phyloP scores from a whole-genome alignment of 345 rosid species.

The Draba incana region DNA sequence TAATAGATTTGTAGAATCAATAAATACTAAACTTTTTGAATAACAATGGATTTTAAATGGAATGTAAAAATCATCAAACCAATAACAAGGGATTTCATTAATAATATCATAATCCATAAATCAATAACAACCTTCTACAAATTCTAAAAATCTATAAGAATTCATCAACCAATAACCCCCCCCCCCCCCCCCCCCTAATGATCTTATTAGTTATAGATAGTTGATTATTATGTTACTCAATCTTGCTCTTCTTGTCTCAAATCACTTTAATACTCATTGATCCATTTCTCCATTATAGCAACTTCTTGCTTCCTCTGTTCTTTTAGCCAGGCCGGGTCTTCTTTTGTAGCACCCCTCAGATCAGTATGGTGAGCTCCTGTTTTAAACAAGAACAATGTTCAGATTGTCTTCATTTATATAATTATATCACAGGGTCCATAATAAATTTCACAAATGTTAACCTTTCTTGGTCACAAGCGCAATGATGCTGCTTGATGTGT shows the following conservation, averaged over 20 bases:
- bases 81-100: too few relatives aligned
- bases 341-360: conserved; percentile 51
- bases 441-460: conserved; percentile 16
- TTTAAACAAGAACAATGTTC: not conserved
- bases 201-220: too few relatives aligned
- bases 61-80: too few relatives aligned
- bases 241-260: conserved; percentile 31
- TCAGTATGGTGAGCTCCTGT: conserved; percentile 68
- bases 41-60: too few relatives aligned
- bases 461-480: conserved; percentile 62
- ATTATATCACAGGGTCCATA: not conserved
- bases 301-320: conserved; percentile 61
- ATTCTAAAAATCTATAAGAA: too few relatives aligned
- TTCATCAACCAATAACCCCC: too few relatives aligned
- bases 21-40: too few relatives aligned
- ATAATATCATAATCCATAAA: too few relatives aligned
- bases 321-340: conserved; percentile 61
- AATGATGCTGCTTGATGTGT: conserved; percentile 55
- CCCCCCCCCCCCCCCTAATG: too few relatives aligned
- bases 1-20: too few relatives aligned
- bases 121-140: too few relatives aligned
- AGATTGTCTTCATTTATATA: not conserved
- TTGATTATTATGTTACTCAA: too few relatives aligned
- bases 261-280: conserved; percentile 52
- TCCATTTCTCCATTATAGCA: conserved; percentile 53